Evolutionary conservation across 2,329 filamentous ascomycete genomes (phyloP), one percentile per base, ranked within the genome.

Genomic region (Xylaria sp.): DNA sequence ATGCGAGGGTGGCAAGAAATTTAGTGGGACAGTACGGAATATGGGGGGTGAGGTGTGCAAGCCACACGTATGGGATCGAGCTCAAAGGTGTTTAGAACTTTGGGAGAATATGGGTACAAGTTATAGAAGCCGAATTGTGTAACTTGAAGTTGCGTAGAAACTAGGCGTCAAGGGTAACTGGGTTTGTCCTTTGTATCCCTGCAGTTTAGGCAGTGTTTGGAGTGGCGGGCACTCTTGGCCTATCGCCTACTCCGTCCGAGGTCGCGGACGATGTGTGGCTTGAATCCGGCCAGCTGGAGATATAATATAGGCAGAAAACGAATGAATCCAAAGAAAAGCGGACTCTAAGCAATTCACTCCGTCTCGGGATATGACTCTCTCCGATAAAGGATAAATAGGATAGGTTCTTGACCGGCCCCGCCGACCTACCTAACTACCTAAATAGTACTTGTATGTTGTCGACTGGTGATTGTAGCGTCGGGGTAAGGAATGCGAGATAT

Each of bases 231-330:
- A 27, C 19, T 48, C 65, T 64, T 61, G 34, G 51, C 53, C 50
- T 14, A 17, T 65, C 66, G 66, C 66, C 57, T 61, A 58, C 58
- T 62, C 67, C 67, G 67, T 50, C 48, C 51, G 65, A 61, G 12
- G 36, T 24, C 45, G 21, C 21, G 47, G 47, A 11, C n/a, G 8
- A 24, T 9, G n/a, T 17, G 47, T 17, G 7, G 47, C 47, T 17
- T 9, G 47, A 19, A 12, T 17, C n/a, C n/a, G 47, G 47, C 47
- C 24, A 27, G 24, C 24, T 27, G 24, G 42, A 8, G 6, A 54
- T 17, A 19, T 14, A 45, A 32, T 1, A 6, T 34, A 19, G 17
- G 27, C 53, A n/a, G 32, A 2, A n/a, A 51, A 57, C 7, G 21
- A 17, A 50, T 24, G 39, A 42, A 11, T 42, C 14, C 12, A 42